These are phyloP conservation scores for Xylaria sp. DNA, from an alignment of 2,329 filamentous ascomycete species.

Conservation along the genomic window DNA sequence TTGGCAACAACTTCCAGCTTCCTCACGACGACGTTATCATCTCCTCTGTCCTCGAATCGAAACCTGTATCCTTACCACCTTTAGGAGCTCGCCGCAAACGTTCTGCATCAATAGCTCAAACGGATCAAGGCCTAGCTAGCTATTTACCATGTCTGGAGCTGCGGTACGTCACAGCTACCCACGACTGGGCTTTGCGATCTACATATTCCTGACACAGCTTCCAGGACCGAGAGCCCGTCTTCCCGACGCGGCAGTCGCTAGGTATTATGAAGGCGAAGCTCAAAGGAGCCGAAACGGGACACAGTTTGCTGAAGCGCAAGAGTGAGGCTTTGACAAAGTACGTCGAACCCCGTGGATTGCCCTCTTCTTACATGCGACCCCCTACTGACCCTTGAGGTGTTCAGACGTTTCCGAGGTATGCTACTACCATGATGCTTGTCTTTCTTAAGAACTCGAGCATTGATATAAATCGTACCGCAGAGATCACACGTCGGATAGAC, in stretches of 20 bases:
- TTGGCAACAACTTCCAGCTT: constrained; percentile 6
- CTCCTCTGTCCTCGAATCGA: background rate
- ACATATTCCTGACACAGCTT: constrained; percentile 18
- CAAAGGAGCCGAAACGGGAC: constrained; percentile 88
- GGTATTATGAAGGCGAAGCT: constrained; percentile 98
- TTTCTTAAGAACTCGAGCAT: background rate
- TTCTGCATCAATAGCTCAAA: background rate
- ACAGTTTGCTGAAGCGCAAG: constrained; percentile 95
- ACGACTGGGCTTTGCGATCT: constrained; percentile 4
- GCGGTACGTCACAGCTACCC: constrained; percentile 42
- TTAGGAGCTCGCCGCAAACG: background rate
- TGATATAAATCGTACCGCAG: constrained; percentile 48
- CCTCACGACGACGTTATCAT: constrained; percentile 2
- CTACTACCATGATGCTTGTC: background rate
- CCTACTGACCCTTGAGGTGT: constrained; percentile 13
- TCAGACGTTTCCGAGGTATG: constrained; percentile 84
- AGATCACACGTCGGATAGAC: constrained; percentile 96
- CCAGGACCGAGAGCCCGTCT: constrained; percentile 92
- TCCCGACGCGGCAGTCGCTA: constrained; percentile 95
- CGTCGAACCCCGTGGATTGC: constrained; percentile 30
- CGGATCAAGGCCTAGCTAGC: constrained; percentile 9
- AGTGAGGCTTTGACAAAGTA: constrained; percentile 98
- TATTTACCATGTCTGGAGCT: constrained; percentile 55
- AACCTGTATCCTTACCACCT: background rate
- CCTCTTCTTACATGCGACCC: background rate